Conservation (phyloP, 1,284 basidiomycete species). For the Ceratobasidium sp. region DNA sequence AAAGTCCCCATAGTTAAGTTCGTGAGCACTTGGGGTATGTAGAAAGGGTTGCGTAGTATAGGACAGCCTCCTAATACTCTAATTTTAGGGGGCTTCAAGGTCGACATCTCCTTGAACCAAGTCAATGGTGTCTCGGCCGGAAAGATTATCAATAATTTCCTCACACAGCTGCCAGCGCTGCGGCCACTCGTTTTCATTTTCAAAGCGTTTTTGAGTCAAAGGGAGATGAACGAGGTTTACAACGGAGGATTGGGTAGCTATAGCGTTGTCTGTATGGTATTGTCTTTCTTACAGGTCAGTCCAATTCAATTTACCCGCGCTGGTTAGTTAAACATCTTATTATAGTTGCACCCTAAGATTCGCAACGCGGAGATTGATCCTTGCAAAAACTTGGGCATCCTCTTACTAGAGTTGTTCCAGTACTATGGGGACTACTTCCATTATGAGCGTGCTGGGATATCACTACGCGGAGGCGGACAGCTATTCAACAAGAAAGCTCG, state of each 20-base stretch:
- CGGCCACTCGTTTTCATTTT: constrained; percentile 82
- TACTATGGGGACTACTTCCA: constrained; percentile 93
- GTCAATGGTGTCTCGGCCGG: constrained; percentile 82
- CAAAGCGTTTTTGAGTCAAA: constrained; percentile 87
- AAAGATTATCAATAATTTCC: constrained; percentile 79
- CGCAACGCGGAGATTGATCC: constrained; percentile 86
- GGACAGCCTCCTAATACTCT: neutral
- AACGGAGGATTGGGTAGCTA: constrained; percentile 94
- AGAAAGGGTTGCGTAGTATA: constrained; percentile 32
- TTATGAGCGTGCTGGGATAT: constrained; percentile 89
- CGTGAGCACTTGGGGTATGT: constrained; percentile 66
- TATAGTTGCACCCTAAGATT: constrained; percentile 88
- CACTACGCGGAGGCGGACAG: constrained; percentile 78
- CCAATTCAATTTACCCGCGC: constrained; percentile 1
- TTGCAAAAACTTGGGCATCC: constrained; percentile 83
- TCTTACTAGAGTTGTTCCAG: constrained; percentile 96
- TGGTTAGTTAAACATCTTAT: neutral
- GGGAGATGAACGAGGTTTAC: constrained; percentile 96
- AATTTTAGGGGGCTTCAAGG: constrained; percentile 68
- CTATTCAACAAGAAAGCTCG: constrained; percentile 81
- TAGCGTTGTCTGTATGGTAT: constrained; percentile 88
- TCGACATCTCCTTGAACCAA: constrained; percentile 92
- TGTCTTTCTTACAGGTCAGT: constrained; percentile 86
- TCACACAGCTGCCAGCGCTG: constrained; percentile 75
- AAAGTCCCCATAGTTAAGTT: constrained; percentile 96